Base-by-base conservation (phyloP, 805 yeast species). In the Saccharomycopsis lassenensis region DNA sequence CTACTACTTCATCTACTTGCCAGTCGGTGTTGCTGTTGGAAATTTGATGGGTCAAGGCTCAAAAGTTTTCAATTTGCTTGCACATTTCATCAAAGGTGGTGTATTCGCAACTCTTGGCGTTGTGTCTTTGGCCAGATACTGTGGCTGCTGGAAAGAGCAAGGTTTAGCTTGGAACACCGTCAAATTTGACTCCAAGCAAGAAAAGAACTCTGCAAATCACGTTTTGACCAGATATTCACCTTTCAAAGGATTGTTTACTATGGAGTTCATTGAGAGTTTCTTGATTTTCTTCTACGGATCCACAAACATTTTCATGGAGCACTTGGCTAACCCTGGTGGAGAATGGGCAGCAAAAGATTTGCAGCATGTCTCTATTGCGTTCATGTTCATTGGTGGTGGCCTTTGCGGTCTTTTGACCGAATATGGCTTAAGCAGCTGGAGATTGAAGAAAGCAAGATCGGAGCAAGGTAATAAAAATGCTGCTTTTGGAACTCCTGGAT, bases 81-180 rank as follows among this genome's bases (percentile, higher is more conserved):
- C 98, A 1, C 98, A 89, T 58, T 84, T 85, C 68, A 89, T 89
- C 56, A 89, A 89, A 57, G 98, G 98, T 42, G 91, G 89, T 18
- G 91, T 89, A 2, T 89, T 89, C 52, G 66, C 85, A 40, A 45
- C 65, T 4, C 60, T 81, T 26, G 98, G 98, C 15, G 43, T 87
- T 5, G 53, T 86, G 4, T 70, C 94, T n/a, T 63, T 91, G 26
- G 81, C 86, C 1, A 73, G 97, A 48, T 87, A 82, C 56, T 74
- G 85, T 49, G 98, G 98, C 3, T 82, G 78, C 8, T 83, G 79
- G 49, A 54, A 68, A 24, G 63, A 69, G 38, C 62, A 67, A 40
- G 97, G 97, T 15, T 78, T 93, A 80, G 87, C 94, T 3, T 89
- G 98, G 98, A 91, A 91, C 60, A 8, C 36, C 7, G 31, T 41